Evolutionary conservation across 352 stramenopile species (phyloP), one percentile per base, ranked within the genome.

Genomic region (Phytophthora nicotianae): DNA sequence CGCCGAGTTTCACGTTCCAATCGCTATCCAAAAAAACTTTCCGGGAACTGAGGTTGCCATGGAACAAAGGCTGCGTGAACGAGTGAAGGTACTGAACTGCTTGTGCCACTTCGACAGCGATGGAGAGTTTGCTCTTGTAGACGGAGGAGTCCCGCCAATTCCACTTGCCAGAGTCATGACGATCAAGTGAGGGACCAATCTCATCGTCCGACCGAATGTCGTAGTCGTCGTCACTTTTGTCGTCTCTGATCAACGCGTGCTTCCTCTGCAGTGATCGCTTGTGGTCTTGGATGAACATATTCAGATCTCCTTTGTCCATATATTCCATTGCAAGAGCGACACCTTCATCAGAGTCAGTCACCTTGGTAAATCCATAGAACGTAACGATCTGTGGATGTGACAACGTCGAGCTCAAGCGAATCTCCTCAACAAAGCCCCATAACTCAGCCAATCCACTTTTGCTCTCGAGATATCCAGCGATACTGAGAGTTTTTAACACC

Each of bases 41-140:
- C 0, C 74, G 55, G 1, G 76, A 77, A 23, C 76, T 80, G 14
- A 88, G 50, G 26, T 81, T 78, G 21, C 72, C 67, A 37, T 88
- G 73, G 23, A 81, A 70, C 2, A 83, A 50, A 35, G 70, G 57
- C 20, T 55, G 71, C 0, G 62, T 63, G 32, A 81, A 66, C 16
- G 75, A 79, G 35, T 88, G 78, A 43, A 88, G 35, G n/a, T 88
- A 82, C 21, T 74, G 58, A 9, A 85, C 57, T 1, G 65, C 75
- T 2, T 72, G 53, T 1, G 72, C 68, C 3, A 86, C 64, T 13
- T 83, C 73, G 13, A 77, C 68, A 2, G 65, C 68, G 16, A 88
- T 71, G 14, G 65, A 59, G 21, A 84, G 56, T 41, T 83, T 83
- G 48, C 69, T 73, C 53, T 72, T 79, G 49, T 61, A 67, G 1